Base-by-base conservation (phyloP, 495 filamentous ascomycete genomes). In the Hypoxylon crocopeplum region DNA sequence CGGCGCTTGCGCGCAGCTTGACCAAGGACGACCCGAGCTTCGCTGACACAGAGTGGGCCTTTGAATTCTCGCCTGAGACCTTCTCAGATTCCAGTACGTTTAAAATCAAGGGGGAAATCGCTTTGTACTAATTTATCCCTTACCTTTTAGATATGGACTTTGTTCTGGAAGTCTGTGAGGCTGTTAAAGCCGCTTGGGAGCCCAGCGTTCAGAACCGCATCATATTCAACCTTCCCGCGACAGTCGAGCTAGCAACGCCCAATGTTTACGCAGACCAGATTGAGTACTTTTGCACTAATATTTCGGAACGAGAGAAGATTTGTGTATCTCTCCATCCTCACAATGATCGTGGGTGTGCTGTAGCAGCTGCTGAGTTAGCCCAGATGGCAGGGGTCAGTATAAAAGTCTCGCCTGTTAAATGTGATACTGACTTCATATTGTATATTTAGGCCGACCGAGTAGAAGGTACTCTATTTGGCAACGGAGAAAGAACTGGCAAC, bases 401-500 rank as follows among this genome's bases (percentile, higher is more conserved):
- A 29, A 29, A 29, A n/a, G 25, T 29, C 25, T 29, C 25, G 25
- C 25, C 25, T 29, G 10, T 29, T 29, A 5, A 29, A 29, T 5
- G 25, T 29, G 25, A 29, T 29, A 29, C 25, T 29, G 10, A 29
- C 25, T 29, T 10, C 10, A 29, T 29, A 10, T 29, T 29, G n/a
- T n/a, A n/a, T n/a, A n/a, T n/a, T n/a, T n/a, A 29, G 25, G 64
- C 64, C 1, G 61, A 66, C 25, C 34, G 61, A 2, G 62, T 67
- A 3, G 54, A 67, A 17, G 64, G 60, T 2, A 56, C 32, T 39
- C 55, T 67, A 0, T 66, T 60, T 25, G 64, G 64, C 0, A 62
- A 62, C 37, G 64, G 64, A 12, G 64, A 67, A 36, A 24, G 64
- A 5, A 33, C 53, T n/a, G 64, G 64, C 2, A 68, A 68, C 16